Percentiles rank a stretch among this genome's conserved stretches.
Evolutionary conservation across 352 stramenopile genomes (phyloP).

Genomic region (Phytophthora citrophthora): DNA sequence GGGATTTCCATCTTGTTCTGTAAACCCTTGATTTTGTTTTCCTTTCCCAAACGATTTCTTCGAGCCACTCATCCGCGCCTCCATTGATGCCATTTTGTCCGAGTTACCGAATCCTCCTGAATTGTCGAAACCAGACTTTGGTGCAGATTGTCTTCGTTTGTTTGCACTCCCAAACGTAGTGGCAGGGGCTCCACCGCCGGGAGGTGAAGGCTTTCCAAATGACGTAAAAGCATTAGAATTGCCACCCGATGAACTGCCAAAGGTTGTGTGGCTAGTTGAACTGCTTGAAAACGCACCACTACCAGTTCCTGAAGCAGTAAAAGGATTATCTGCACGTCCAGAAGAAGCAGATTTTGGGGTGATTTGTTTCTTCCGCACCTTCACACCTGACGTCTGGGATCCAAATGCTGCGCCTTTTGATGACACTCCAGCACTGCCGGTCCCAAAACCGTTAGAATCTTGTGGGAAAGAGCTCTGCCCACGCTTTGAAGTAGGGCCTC

Average conservation of each 20-base stretch:
- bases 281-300: conserved; percentile 1
- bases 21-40: conserved; percentile 28
- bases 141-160: conserved; percentile 25
- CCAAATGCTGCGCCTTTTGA: conserved; percentile 44
- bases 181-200: background rate
- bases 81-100: conserved; percentile 30
- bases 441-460: conserved; percentile 23
- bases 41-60: conserved; percentile 37
- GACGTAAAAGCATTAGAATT: conserved; percentile 16
- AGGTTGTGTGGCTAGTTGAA: conserved; percentile 26
- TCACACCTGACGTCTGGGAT: conserved; percentile 19
- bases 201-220: conserved; percentile 24
- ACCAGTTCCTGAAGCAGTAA: conserved; percentile 11
- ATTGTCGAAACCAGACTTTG: conserved; percentile 21
- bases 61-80: conserved; percentile 35
- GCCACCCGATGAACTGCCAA: conserved; percentile 22
- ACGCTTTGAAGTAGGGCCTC: conserved; percentile 16
- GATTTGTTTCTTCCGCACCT: conserved; percentile 36
- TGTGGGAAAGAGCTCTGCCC: conserved; percentile 18
- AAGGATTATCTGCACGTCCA: conserved; percentile 32
- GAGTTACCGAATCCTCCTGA: conserved; percentile 24
- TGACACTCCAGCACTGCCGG: conserved; percentile 7
- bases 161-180: conserved; percentile 32
- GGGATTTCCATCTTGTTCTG: conserved; percentile 10
- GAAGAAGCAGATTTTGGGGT: conserved; percentile 13